These are phyloP conservation scores for Aspergillus ibericus DNA, from an alignment of 2,329 filamentous ascomycete species.

Conservation along the genomic window DNA sequence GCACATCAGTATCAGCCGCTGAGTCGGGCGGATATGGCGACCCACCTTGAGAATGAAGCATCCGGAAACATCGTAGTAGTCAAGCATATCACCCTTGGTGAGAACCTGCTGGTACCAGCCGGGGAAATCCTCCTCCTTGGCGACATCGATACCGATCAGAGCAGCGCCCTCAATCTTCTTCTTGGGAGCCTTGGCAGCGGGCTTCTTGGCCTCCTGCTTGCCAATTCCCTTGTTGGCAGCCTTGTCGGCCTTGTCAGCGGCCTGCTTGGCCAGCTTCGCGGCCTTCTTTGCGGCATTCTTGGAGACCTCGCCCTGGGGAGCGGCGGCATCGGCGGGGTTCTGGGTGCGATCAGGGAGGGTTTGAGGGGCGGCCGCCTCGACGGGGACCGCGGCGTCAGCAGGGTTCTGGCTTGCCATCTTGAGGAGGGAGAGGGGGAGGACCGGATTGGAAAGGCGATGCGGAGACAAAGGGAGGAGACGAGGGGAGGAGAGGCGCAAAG, in stretches of 20 bases:
- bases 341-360: conserved; percentile 42
- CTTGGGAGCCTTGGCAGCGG: conserved; percentile 42
- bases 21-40: not conserved
- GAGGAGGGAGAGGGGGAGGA: conserved; percentile 12
- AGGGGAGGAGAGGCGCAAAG: conserved; percentile 8
- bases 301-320: conserved; percentile 36
- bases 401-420: conserved; percentile 36
- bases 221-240: conserved; percentile 44
- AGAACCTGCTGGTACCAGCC: conserved; percentile 98
- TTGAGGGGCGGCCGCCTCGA: conserved; percentile 30
- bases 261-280: conserved; percentile 24
- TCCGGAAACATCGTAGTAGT: conserved; percentile 97
- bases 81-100: conserved; percentile 94
- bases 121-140: conserved; percentile 83
- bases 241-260: conserved; percentile 42
- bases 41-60: conserved; percentile 85
- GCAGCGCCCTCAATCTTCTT: conserved; percentile 62
- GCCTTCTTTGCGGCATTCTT: conserved; percentile 31
- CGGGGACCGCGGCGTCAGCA: conserved; percentile 26
- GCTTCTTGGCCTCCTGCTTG: conserved; percentile 48
- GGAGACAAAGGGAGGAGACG: conserved; percentile 19
- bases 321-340: conserved; percentile 39
- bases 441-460: conserved; percentile 20
- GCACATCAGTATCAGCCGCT: conserved; percentile 17
- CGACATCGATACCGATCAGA: conserved; percentile 82